These are phyloP conservation scores for Saccharomyces hybrid DNA, from an alignment of 1,139 yeast genomes.

Conservation along the genomic window DNA sequence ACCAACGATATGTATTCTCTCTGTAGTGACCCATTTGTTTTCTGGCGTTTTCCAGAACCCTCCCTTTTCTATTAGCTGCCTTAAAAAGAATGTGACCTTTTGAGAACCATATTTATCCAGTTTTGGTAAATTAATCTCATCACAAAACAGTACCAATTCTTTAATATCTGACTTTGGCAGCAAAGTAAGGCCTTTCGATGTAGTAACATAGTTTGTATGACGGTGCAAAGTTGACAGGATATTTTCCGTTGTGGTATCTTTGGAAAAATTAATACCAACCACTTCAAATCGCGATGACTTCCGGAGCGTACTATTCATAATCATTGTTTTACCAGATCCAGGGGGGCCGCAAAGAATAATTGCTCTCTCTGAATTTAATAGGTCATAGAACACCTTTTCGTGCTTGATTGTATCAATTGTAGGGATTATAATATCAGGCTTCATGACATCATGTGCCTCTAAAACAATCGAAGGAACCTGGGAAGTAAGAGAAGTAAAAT, in stretches of 20 bases:
- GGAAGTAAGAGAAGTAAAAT: slow-evolving; percentile 43
- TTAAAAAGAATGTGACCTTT: slow-evolving; percentile 59
- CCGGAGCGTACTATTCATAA: slow-evolving; percentile 61
- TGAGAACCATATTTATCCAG: slow-evolving; percentile 73
- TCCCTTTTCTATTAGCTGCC: slow-evolving; percentile 63
- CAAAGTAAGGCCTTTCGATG: slow-evolving; percentile 46
- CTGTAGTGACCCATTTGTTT: slow-evolving; percentile 59
- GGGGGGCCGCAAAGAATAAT: slow-evolving; percentile 91
- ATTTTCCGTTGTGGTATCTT: slow-evolving; percentile 62
- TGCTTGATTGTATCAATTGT: slow-evolving; percentile 73
- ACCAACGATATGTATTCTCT: slow-evolving; percentile 74
- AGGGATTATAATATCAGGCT: slow-evolving; percentile 64
- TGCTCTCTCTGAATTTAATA: slow-evolving; percentile 53
- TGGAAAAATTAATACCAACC: slow-evolving; percentile 72
- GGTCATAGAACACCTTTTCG: slow-evolving; percentile 50
- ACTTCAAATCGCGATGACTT: slow-evolving; percentile 52
- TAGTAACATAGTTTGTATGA: slow-evolving; percentile 54
- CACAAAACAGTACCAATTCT: slow-evolving; percentile 82
- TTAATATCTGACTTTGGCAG: slow-evolving; percentile 58
- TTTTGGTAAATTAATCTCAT: slow-evolving; percentile 80
- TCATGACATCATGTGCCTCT: slow-evolving; percentile 56
- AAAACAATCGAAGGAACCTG: slow-evolving; percentile 44
- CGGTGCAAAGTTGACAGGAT: slow-evolving; percentile 65
- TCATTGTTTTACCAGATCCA: slow-evolving; percentile 96
- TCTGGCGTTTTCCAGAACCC: slow-evolving; percentile 72